A percentile compares a stretch with the other conserved stretches of the same genome.
Conservation (phyloP, 345 rosid species). For the Pelargonium nanum region DNA sequence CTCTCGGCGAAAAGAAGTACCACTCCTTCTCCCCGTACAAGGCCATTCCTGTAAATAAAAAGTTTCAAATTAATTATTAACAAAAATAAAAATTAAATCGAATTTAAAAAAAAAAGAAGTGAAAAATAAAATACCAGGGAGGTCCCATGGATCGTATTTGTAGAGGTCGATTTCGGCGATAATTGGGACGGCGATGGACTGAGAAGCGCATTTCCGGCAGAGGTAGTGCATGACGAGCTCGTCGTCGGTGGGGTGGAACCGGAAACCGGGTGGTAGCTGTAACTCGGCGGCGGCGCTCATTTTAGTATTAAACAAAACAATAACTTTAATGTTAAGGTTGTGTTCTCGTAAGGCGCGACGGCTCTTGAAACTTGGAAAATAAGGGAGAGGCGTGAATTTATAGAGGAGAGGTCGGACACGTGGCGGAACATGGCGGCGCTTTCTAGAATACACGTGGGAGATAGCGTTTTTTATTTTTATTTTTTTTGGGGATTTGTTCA, state of each 20-base stretch:
- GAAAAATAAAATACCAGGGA: slow-evolving; percentile 46
- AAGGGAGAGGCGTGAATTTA: slow-evolving; percentile 35
- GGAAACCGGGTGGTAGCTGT: slow-evolving; percentile 80
- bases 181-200: slow-evolving; percentile 57
- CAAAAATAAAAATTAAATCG: too few relatives aligned
- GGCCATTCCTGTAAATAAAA: slow-evolving; percentile 39
- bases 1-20: slow-evolving; percentile 90
- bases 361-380: slow-evolving; percentile 55
- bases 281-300: slow-evolving; percentile 32
- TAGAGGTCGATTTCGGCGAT: slow-evolving; percentile 81
- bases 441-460: slow-evolving; percentile 43
- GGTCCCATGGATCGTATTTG: slow-evolving; percentile 76
- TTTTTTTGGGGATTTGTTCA: slow-evolving; percentile 7
- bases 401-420: slow-evolving; percentile 29
- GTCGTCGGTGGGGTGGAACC: too few relatives aligned
- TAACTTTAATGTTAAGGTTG: too few relatives aligned
- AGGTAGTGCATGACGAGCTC: slow-evolving; percentile 89
- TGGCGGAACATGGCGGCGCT: slow-evolving; percentile 19
- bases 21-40: slow-evolving; percentile 90
- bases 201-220: slow-evolving; percentile 73
- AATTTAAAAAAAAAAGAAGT: not conserved
- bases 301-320: slow-evolving; percentile 10
- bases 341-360: slow-evolving; percentile 9
- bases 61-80: not conserved
- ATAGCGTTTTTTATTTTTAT: too few relatives aligned